Percentiles rank a stretch among this genome's conserved stretches.
Evolutionary conservation across 2,329 filamentous ascomycete genomes (phyloP).

Genomic region (Fusarium kyushuense): DNA sequence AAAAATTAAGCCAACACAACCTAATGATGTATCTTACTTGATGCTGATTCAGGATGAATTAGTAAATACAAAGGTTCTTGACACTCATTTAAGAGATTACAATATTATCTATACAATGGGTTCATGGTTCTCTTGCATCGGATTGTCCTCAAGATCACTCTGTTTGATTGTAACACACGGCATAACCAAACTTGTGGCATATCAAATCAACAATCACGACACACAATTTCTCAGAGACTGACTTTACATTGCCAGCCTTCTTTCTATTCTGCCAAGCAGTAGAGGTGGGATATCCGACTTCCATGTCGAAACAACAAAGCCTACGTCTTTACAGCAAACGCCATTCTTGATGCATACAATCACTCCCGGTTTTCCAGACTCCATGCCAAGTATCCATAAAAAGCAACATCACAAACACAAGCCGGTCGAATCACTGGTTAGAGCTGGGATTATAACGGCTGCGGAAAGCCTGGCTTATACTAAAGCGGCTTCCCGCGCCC

Average conservation of each 20-base stretch:
- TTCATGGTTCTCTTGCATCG: neutral
- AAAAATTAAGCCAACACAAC: neutral
- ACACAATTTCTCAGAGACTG: neutral
- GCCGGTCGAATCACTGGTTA: conserved; percentile 44
- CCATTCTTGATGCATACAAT: conserved; percentile 40
- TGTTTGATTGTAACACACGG: neutral
- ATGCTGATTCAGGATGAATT: neutral
- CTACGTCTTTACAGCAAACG: conserved; percentile 35
- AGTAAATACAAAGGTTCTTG: neutral
- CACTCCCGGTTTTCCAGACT: conserved; percentile 36
- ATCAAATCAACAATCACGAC: neutral
- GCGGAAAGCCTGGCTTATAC: conserved; percentile 75
- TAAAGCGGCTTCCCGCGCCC: conserved; percentile 65
- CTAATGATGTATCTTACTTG: neutral
- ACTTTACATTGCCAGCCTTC: neutral
- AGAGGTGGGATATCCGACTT: conserved; percentile 40
- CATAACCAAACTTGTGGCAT: neutral
- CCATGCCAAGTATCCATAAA: conserved; percentile 36
- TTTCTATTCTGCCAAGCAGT: conserved; percentile 22
- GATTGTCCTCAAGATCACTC: neutral
- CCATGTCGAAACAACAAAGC: conserved; percentile 16
- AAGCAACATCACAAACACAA: conserved; percentile 3
- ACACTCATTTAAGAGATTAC: neutral
- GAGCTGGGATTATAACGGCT: conserved; percentile 67
- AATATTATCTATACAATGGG: neutral